Base-by-base conservation (phyloP, 441 rosid genomes). In the Gossypium laxum region DNA sequence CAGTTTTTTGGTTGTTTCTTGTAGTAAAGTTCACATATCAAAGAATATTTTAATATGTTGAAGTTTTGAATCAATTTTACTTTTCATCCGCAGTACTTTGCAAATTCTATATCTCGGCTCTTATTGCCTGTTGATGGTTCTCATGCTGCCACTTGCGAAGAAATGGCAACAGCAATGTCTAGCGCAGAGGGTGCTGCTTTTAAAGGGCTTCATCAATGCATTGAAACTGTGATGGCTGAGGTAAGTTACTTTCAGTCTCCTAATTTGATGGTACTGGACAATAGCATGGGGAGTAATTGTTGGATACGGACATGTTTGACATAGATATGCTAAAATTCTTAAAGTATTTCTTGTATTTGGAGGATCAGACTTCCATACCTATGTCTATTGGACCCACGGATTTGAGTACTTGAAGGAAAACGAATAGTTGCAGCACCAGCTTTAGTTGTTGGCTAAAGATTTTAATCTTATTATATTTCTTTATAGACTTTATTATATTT, bases 171-270 rank as follows among this genome's bases (percentile, higher is more conserved):
- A 22, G 96, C 98, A 74, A 86, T 95, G 93, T 86, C 98, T 72
- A 91, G 91, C 82, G 98, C 98, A 17, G 99, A 95, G 82, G 82
- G 85, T 79, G 98, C 99, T 82, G 98, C 98, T 72, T 88, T 91
- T 82, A 95, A 87, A 82, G 99, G 99, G 82, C 98, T 94, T 79
- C 98, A 92, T 77, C 96, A 88, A 76, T 94, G 99, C 85, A 94
- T 92, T 72, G 99, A 94, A 83, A 94, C 98, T 83, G 96, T 94
- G 76, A 90, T 91, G 92, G 96, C 99, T 62, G 99, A 95, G 98
- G 99, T 95, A 59, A 41, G 86, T 73, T 75, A 48, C 71, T 74
- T 76, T 18, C 4, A 57, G 48, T 77, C 57, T 50, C 66, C 71
- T 15, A 67, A 63, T 77, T 63, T 69, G 69, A 18, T 72, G 54